phyloP scores from a whole-genome alignment of 495 filamentous ascomycete species.

The Pyrenula aspistea region DNA sequence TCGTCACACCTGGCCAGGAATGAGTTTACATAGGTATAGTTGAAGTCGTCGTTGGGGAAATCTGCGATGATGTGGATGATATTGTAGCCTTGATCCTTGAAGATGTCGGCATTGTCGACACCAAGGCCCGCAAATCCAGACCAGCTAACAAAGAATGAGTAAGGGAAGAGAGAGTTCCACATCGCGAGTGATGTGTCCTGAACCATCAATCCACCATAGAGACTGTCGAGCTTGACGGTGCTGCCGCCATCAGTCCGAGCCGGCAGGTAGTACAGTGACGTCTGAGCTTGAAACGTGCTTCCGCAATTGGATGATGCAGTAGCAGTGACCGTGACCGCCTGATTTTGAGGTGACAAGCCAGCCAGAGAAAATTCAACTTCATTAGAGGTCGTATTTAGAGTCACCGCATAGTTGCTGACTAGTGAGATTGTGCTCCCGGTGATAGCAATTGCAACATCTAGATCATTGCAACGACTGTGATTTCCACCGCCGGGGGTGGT shows the following conservation, averaged over 20 bases:
- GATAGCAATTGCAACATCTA: constrained; percentile 1
- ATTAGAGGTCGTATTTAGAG: constrained; percentile 31
- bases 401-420: constrained; percentile 11
- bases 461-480: not conserved
- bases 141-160: constrained; percentile 52
- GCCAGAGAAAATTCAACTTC: constrained; percentile 34
- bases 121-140: constrained; percentile 32
- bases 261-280: constrained; percentile 43
- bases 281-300: constrained; percentile 29
- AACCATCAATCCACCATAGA: constrained; percentile 41
- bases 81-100: constrained; percentile 40
- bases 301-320: constrained; percentile 12
- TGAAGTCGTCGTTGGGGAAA: constrained; percentile 22
- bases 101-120: constrained; percentile 8
- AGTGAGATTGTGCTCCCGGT: constrained; percentile 8
- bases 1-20: constrained; percentile 43
- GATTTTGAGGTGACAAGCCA: constrained; percentile 27
- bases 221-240: constrained; percentile 48
- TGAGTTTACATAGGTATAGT: constrained; percentile 6
- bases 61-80: constrained; percentile 36
- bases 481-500: not conserved
- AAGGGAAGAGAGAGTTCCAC: constrained; percentile 44
- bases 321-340: constrained; percentile 28
- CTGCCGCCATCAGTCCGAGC: constrained; percentile 41
- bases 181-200: constrained; percentile 13